A percentile compares a stretch with the other conserved stretches of the same genome.
These are phyloP conservation scores for Paecilomyces variotii DNA, from an alignment of 2,329 filamentous ascomycete genomes.

Conservation along the genomic window DNA sequence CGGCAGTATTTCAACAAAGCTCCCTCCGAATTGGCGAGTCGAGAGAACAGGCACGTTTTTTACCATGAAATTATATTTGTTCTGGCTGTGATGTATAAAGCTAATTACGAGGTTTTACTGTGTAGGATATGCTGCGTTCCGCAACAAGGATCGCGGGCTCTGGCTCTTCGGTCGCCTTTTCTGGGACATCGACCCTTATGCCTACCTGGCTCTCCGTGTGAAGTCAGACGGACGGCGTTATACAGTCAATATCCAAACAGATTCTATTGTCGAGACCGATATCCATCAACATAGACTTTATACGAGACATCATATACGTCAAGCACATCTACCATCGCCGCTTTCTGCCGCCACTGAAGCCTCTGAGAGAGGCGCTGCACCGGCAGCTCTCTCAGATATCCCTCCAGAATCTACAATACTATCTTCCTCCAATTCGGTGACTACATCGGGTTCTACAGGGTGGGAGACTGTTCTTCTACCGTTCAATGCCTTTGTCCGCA, in stretches of 20 bases:
- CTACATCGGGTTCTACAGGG: conserved; percentile 62
- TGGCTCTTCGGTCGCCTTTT: conserved; percentile 79
- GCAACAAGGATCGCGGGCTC: conserved; percentile 66
- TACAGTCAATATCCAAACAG: conserved; percentile 91
- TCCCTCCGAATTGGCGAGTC: conserved; percentile 56
- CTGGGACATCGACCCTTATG: conserved; percentile 86
- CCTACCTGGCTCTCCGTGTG: conserved; percentile 77
- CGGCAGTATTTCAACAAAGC: conserved; percentile 76
- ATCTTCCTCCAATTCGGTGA: conserved; percentile 17
- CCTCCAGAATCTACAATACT: conserved; percentile 29
- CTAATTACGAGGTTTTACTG: conserved; percentile 1
- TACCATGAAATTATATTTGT: neutral
- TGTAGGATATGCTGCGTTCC: conserved; percentile 82
- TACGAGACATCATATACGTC: conserved; percentile 34
- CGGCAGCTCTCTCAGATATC: conserved; percentile 30
- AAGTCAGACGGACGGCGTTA: conserved; percentile 89
- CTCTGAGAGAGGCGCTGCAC: conserved; percentile 18
- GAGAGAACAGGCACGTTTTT: conserved; percentile 29
- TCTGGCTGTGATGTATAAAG: neutral
- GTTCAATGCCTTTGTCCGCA: conserved; percentile 89
- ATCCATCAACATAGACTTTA: conserved; percentile 88
- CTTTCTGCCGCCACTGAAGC: conserved; percentile 9
- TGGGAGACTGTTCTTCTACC: conserved; percentile 95
- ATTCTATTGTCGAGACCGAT: conserved; percentile 88
- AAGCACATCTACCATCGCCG: conserved; percentile 9